Evolutionary conservation across 2,329 filamentous ascomycete species (phyloP).

Genomic region (Leptographium procerum): DNA sequence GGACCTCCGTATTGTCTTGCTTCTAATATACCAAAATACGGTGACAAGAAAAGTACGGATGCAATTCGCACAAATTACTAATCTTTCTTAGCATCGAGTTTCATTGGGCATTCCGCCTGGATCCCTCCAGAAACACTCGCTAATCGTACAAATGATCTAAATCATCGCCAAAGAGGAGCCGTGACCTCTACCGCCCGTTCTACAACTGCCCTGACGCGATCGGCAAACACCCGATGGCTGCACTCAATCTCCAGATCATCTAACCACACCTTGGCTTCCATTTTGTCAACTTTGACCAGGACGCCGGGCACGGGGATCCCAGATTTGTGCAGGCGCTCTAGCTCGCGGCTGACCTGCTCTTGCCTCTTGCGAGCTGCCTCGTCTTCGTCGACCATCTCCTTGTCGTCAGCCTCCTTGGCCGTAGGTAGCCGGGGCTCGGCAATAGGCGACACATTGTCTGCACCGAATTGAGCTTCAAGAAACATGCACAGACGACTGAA

Average conservation of each 20-base stretch:
- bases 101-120: background rate
- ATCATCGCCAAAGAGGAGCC: slow-evolving; percentile 54
- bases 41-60: background rate
- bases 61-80: too few relatives aligned
- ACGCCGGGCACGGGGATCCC: slow-evolving; percentile 88
- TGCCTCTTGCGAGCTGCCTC: slow-evolving; percentile 25
- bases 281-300: slow-evolving; percentile 76
- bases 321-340: slow-evolving; percentile 67
- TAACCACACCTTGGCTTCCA: slow-evolving; percentile 80
- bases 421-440: slow-evolving; percentile 46
- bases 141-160: background rate
- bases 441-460: slow-evolving; percentile 70
- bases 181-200: slow-evolving; percentile 84
- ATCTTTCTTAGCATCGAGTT: background rate
- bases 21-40: too few relatives aligned
- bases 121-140: background rate
- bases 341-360: slow-evolving; percentile 46
- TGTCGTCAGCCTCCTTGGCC: slow-evolving; percentile 23
- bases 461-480: slow-evolving; percentile 90
- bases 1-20: too few relatives aligned
- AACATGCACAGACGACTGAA: slow-evolving; percentile 86
- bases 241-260: slow-evolving; percentile 89
- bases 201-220: slow-evolving; percentile 78
- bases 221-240: slow-evolving; percentile 62
- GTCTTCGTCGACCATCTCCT: slow-evolving; percentile 15